phyloP scores from a whole-genome alignment of 2,329 filamentous ascomycete species.

The Exutisphaerella laricina region DNA sequence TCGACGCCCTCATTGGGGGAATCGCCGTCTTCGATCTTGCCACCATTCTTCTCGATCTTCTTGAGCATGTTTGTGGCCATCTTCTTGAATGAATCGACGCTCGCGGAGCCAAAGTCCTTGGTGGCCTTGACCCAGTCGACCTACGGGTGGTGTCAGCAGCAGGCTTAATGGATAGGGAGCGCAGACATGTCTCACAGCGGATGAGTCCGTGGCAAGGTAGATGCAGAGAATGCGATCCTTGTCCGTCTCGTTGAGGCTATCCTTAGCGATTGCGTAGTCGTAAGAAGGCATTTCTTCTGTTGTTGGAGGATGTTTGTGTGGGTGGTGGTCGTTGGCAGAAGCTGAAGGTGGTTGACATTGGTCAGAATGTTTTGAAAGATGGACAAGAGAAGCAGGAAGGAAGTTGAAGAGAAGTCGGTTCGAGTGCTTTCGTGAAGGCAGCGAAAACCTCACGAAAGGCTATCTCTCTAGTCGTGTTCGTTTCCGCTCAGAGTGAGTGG shows the following conservation, averaged over 20 bases:
- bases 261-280: background rate
- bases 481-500: too few species aligned
- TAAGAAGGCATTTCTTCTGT: constrained; percentile 4
- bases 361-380: background rate
- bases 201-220: background rate
- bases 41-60: constrained; percentile 1
- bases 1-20: background rate
- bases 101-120: constrained; percentile 1
- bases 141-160: background rate
- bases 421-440: too few species aligned
- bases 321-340: background rate
- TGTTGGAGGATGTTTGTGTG: background rate
- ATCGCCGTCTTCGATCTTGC: background rate
- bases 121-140: constrained; percentile 3
- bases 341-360: background rate
- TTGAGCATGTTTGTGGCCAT: background rate
- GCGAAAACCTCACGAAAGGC: too few species aligned
- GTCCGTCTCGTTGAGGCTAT: background rate
- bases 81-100: background rate
- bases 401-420: too few species aligned
- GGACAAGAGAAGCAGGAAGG: too few species aligned
- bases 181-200: background rate
- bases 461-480: too few species aligned
- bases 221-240: constrained; percentile 4
- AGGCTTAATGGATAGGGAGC: background rate